phyloP scores from a whole-genome alignment of 2,329 filamentous ascomycete species.

The Cladosporium sphaerospermum region DNA sequence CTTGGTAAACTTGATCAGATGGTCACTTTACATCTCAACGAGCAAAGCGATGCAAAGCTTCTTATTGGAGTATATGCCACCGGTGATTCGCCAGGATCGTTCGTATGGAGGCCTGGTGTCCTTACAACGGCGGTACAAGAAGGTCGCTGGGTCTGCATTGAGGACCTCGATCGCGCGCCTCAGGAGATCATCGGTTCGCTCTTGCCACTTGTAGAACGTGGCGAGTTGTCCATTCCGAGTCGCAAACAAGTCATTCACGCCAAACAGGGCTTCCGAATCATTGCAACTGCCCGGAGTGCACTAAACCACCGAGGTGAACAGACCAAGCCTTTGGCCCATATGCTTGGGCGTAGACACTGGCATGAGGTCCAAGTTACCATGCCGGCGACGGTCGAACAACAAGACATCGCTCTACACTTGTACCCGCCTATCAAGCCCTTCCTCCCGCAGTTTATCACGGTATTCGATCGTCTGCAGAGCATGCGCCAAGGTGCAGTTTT shows the following conservation, averaged over 20 bases:
- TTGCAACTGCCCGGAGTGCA: slow-evolving; percentile 79
- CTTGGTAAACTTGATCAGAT: slow-evolving; percentile 74
- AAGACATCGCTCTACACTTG: slow-evolving; percentile 63
- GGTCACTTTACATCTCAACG: slow-evolving; percentile 93
- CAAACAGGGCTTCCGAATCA: slow-evolving; percentile 76
- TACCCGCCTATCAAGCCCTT: slow-evolving; percentile 63
- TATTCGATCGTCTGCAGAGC: slow-evolving; percentile 43
- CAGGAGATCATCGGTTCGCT: slow-evolving; percentile 92
- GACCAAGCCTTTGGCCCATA: slow-evolving; percentile 59
- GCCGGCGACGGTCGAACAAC: slow-evolving; percentile 63
- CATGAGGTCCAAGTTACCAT: slow-evolving; percentile 63
- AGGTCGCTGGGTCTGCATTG: slow-evolving; percentile 93
- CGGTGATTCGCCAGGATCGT: slow-evolving; percentile 78
- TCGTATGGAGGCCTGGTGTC: slow-evolving; percentile 86
- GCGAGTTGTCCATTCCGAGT: slow-evolving; percentile 84
- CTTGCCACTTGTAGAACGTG: slow-evolving; percentile 82
- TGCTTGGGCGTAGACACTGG: slow-evolving; percentile 86
- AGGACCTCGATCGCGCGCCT: slow-evolving; percentile 91
- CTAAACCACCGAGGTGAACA: slow-evolving; percentile 61
- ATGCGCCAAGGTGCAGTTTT: slow-evolving; percentile 40
- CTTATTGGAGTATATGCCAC: slow-evolving; percentile 91
- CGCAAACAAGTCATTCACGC: slow-evolving; percentile 81
- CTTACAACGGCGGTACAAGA: slow-evolving; percentile 89
- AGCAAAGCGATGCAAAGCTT: slow-evolving; percentile 96
- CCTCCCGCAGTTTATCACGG: slow-evolving; percentile 49